Conservation (phyloP, 371 early-diverging fungal species). For the Lichtheimia hyalospora region DNA sequence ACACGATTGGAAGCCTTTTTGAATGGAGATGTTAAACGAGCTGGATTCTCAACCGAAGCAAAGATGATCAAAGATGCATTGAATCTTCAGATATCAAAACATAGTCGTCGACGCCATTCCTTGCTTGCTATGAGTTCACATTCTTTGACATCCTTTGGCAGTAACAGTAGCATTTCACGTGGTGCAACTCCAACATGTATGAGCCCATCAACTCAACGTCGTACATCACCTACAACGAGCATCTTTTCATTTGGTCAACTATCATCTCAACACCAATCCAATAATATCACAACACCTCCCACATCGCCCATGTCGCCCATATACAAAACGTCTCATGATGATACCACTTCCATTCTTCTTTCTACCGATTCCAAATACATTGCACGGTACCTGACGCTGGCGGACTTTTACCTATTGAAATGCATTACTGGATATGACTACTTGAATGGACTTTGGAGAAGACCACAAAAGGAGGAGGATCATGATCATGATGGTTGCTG, state of each 20-base stretch:
- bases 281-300: slow-evolving; percentile 26
- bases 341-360: slow-evolving; percentile 5
- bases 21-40: slow-evolving; percentile 27
- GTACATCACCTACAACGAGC: too few relatives aligned
- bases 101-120: slow-evolving; percentile 22
- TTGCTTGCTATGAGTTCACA: slow-evolving; percentile 22
- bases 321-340: background rate
- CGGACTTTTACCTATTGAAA: slow-evolving; percentile 42
- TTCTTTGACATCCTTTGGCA: slow-evolving; percentile 16
- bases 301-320: slow-evolving; percentile 24
- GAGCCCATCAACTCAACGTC: background rate
- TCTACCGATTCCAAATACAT: slow-evolving; percentile 26
- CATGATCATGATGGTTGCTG: background rate
- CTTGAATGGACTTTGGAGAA: slow-evolving; percentile 25
- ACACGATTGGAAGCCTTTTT: slow-evolving; percentile 33
- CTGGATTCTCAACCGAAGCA: slow-evolving; percentile 35
- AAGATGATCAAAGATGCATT: slow-evolving; percentile 30
- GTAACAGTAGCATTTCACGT: background rate
- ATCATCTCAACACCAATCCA: background rate
- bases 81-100: slow-evolving; percentile 23
- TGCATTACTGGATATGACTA: slow-evolving; percentile 42
- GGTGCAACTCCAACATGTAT: background rate
- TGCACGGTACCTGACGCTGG: slow-evolving; percentile 41
- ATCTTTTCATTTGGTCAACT: background rate
- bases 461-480: background rate